Base-by-base conservation (phyloP, 306 rosid genomes). In the Vigna trinervia region DNA sequence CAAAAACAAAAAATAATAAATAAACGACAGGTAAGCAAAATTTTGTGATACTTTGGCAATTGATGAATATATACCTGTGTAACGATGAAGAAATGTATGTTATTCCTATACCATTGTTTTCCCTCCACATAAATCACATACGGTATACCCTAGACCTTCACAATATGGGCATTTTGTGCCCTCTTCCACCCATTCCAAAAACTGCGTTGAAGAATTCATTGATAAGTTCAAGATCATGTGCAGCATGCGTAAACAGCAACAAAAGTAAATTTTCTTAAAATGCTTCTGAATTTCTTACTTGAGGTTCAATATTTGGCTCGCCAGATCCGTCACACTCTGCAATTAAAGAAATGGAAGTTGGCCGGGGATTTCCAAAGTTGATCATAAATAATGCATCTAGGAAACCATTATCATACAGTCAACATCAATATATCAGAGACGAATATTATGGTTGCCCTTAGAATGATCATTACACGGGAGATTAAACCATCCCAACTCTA, bases 281-380 rank as follows among this genome's bases (percentile, higher is more conserved):
- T 73, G 15, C 19, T 61, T 48, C 46, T 41, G 30, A 62, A 76
- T 80, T 28, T 26, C 90, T 87, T 77, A 95, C 99, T 87, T 95
- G 97, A 47, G 90, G 90, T 78, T 95, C 99, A 26, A 95, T 47
- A 76, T 95, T 95, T 32, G 96, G 91, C 84, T 95, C 99, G 5
- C 99, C 97, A 0, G 86, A 51, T 80, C 99, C 97, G 13, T 95
- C 99, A 68, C 99, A 95, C 84, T 90, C 99, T 95, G 91, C 79
- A 74, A 75, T 69, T 51, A 65, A 85, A 79, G 41, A 85, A 85
- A 77, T 47, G 38, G 70, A 83, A 77, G 63, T 76, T 76, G 75
- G 80, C 22, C 8, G 58, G 46, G 30, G n/a, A 85, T 75, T 79
- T 26, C 41, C 66, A 68, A 50, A 36, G 73, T 53, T 67, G 51